Conservation (phyloP, 176 grass and related monocot species). For the Cenchrus purpureus region DNA sequence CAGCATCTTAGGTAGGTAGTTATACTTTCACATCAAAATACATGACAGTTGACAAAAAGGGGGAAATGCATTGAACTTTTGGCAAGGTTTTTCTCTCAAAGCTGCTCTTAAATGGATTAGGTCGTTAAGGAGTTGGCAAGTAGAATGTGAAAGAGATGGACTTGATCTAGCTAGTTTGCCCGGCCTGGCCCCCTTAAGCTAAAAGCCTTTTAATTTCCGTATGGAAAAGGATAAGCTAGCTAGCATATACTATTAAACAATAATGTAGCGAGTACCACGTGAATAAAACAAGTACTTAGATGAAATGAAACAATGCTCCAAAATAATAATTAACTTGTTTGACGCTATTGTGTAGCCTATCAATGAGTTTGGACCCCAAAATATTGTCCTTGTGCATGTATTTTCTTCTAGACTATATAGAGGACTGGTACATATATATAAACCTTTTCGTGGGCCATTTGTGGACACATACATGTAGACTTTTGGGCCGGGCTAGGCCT, state of each 20-base stretch:
- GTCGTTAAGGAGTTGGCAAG: conserved; percentile 15
- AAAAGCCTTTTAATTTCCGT: neutral
- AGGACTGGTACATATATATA: neutral
- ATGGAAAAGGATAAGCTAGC: neutral
- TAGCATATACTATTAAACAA: neutral
- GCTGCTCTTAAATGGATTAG: conserved; percentile 35
- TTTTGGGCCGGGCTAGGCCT: conserved; percentile 15
- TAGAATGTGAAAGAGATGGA: conserved; percentile 4
- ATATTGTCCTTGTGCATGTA: neutral
- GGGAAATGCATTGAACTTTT: neutral
- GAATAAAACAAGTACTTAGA: neutral
- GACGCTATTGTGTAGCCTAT: neutral
- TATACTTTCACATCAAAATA: conserved; percentile 23
- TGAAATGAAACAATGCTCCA: neutral
- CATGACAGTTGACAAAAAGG: conserved; percentile 21
- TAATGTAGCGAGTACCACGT: neutral
- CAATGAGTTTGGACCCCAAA: neutral
- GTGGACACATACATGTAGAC: neutral
- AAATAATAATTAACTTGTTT: too few species aligned
- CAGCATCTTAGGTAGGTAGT: conserved; percentile 6
- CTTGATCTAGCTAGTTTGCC: neutral
- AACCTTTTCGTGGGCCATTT: conserved; percentile 3
- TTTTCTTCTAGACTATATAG: neutral
- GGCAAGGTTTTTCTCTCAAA: conserved; percentile 11
- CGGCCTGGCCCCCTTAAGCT: neutral